A percentile compares a stretch with the other conserved stretches of the same genome.
Evolutionary conservation across 179 eudicot species (phyloP).

Genomic region (Carnegiea gigantea): DNA sequence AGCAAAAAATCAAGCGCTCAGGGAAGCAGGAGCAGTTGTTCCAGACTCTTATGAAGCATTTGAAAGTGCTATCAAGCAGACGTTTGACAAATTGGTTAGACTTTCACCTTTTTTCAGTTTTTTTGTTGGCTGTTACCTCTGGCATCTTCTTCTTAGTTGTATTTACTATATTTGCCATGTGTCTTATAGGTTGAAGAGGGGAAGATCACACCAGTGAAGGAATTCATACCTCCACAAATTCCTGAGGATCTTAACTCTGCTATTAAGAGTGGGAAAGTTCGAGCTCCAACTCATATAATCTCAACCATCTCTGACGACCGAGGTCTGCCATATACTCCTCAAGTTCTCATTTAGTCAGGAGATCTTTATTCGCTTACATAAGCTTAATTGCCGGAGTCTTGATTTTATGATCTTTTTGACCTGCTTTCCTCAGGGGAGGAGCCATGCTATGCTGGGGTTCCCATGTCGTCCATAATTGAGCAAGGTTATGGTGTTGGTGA

Average conservation of each 20-base stretch:
- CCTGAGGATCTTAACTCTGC: conserved; percentile 94
- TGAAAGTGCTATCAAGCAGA: conserved; percentile 76
- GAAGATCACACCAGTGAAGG: conserved; percentile 71
- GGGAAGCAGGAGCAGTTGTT: conserved; percentile 91
- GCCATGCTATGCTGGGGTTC: conserved; percentile 95
- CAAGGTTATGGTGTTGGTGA: conserved; percentile 96
- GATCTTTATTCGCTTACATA: conserved; percentile 3
- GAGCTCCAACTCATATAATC: conserved; percentile 97
- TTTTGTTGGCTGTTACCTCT: background rate
- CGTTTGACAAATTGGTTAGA: conserved; percentile 80
- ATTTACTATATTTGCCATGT: background rate
- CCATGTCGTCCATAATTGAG: conserved; percentile 95
- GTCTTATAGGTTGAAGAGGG: conserved; percentile 66
- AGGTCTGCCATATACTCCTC: conserved; percentile 40
- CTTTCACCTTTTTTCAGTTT: background rate
- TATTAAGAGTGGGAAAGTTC: conserved; percentile 97
- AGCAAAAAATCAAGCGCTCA: conserved; percentile 94
- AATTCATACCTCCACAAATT: conserved; percentile 91
- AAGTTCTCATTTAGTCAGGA: background rate
- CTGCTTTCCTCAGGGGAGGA: conserved; percentile 73
- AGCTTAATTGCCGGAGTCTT: conserved; percentile 4
- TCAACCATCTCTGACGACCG: conserved; percentile 98
- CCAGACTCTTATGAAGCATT: conserved; percentile 96
- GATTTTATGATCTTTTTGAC: conserved; percentile 7
- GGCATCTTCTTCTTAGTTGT: background rate